Conservation (phyloP, 371 early-diverging fungal genomes). For the Rhizopus sp. region DNA sequence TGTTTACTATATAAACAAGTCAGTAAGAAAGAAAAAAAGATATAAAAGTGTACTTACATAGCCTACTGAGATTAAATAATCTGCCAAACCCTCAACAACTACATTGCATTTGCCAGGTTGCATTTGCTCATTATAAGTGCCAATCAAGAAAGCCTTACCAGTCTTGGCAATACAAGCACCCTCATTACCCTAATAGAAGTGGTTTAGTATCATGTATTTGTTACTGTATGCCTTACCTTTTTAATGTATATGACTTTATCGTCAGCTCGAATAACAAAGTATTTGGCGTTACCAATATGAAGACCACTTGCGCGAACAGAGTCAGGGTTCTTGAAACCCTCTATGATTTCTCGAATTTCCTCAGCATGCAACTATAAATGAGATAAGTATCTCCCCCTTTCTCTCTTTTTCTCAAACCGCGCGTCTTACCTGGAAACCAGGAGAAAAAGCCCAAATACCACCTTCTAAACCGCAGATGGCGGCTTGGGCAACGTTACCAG, state of each 20-base stretch:
- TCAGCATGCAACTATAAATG: slow-evolving; percentile 46
- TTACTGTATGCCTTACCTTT: slow-evolving; percentile 52
- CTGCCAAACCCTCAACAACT: slow-evolving; percentile 80
- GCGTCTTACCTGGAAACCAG: slow-evolving; percentile 64
- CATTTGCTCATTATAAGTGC: slow-evolving; percentile 61
- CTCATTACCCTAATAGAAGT: slow-evolving; percentile 54
- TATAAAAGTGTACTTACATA: slow-evolving; percentile 56
- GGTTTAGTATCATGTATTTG: slow-evolving; percentile 6
- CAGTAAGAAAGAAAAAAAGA: slow-evolving; percentile 1
- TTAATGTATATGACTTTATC: slow-evolving; percentile 79
- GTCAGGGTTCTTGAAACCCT: slow-evolving; percentile 66
- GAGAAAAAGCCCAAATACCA: slow-evolving; percentile 77
- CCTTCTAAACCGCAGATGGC: slow-evolving; percentile 81
- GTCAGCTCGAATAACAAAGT: slow-evolving; percentile 70
- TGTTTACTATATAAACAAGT: slow-evolving; percentile 16
- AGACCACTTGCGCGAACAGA: slow-evolving; percentile 70
- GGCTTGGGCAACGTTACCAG: slow-evolving; percentile 70
- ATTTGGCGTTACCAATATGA: slow-evolving; percentile 69
- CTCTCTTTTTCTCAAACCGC: slow-evolving; percentile 2
- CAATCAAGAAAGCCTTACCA: slow-evolving; percentile 78
- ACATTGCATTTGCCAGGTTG: slow-evolving; percentile 78
- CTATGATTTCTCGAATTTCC: slow-evolving; percentile 63
- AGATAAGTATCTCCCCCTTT: neutral
- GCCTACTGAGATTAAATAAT: slow-evolving; percentile 74
- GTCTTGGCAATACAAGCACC: slow-evolving; percentile 85